Conservation (phyloP, 2,329 filamentous ascomycete genomes). For the Pseudogymnoascus sp. region DNA sequence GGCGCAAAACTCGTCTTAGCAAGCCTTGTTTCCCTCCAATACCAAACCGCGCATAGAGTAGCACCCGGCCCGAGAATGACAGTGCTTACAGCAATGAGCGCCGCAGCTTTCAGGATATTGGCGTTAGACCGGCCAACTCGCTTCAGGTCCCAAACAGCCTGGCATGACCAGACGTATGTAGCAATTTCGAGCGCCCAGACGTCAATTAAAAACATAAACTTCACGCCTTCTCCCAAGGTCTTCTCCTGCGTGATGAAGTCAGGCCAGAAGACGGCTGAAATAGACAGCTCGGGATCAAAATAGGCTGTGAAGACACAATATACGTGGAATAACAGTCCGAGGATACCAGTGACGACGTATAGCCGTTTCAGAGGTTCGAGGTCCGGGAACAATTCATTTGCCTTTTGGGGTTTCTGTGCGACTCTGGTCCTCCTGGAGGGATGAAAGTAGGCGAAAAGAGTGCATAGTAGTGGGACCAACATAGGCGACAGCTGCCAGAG, state of each 20-base stretch:
- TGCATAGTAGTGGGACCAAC: background rate
- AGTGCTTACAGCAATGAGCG: background rate
- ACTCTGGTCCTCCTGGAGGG: background rate
- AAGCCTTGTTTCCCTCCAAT: conserved; percentile 8
- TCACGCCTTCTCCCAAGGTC: background rate
- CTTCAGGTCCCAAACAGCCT: conserved; percentile 1
- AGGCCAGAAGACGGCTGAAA: background rate
- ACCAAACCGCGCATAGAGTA: conserved; percentile 1
- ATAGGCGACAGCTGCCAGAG: background rate
- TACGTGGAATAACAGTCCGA: background rate
- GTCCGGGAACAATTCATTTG: background rate
- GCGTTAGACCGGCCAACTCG: conserved; percentile 3
- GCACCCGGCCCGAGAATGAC: conserved; percentile 8
- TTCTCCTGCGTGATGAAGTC: background rate
- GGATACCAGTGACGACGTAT: background rate
- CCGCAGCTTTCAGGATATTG: background rate
- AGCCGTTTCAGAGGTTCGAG: background rate
- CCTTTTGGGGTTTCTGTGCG: background rate
- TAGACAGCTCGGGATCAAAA: background rate
- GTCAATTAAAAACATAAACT: background rate
- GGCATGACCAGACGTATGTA: background rate
- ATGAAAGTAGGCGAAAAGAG: background rate
- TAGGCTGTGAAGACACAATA: background rate
- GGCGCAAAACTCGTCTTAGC: background rate
- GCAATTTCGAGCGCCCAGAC: background rate